These are phyloP conservation scores for Parathielavia hyrcaniae DNA, from an alignment of 495 filamentous ascomycete genomes.

Conservation along the genomic window DNA sequence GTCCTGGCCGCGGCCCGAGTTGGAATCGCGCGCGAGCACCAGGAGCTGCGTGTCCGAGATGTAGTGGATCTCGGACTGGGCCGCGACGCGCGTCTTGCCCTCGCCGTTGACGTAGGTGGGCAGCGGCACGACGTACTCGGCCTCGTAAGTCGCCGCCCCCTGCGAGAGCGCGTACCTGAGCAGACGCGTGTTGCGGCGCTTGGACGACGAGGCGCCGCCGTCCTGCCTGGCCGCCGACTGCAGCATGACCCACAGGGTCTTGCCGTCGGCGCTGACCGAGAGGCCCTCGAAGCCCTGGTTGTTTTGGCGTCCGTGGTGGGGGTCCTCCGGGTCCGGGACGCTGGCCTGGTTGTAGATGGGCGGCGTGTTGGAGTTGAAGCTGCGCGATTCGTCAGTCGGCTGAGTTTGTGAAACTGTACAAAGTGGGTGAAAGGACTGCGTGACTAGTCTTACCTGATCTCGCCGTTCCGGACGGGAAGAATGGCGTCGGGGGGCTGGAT, in stretches of 20 bases:
- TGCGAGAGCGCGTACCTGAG: conserved; percentile 49
- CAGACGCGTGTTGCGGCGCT: conserved; percentile 52
- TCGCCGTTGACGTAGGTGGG: conserved; percentile 48
- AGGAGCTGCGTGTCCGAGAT: conserved; percentile 61
- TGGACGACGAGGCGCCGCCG: conserved; percentile 35
- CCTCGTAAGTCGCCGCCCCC: conserved; percentile 35
- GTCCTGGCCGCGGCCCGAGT: conserved; percentile 52
- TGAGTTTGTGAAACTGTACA: no score
- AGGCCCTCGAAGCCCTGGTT: conserved; percentile 73
- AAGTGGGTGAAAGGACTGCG: conserved; percentile 15
- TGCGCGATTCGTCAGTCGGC: conserved; percentile 1
- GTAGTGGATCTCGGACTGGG: conserved; percentile 64
- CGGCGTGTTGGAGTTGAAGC: conserved; percentile 44
- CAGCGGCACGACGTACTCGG: conserved; percentile 64
- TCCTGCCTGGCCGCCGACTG: conserved; percentile 65
- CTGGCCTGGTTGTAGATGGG: conserved; percentile 52
- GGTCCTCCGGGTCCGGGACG: conserved; percentile 43
- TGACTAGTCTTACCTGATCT: conserved; percentile 4
- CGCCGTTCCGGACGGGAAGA: conserved; percentile 59
- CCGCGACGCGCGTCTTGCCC: conserved; percentile 50
- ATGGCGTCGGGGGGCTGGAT: conserved; percentile 63
- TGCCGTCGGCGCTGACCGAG: conserved; percentile 57
- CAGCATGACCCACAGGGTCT: conserved; percentile 59
- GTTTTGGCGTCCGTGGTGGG: conserved; percentile 60
- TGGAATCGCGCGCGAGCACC: conserved; percentile 61